A percentile compares a stretch with the other conserved stretches of the same genome.
Evolutionary conservation across 1,139 yeast genomes (phyloP).

Genomic region (Suhomyces bokatorum): DNA sequence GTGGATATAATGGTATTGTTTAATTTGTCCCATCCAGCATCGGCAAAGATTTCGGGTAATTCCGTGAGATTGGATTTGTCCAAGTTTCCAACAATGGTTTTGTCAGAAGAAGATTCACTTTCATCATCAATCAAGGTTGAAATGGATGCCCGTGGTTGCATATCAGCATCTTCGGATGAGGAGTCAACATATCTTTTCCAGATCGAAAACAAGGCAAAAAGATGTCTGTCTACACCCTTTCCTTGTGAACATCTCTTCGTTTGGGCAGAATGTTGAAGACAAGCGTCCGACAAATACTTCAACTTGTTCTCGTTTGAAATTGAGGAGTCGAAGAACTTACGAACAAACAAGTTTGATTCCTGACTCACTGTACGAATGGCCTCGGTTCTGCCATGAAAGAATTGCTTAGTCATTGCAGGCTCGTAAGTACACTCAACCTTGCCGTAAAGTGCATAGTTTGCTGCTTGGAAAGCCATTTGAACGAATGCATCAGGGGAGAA

Average conservation of each 20-base stretch:
- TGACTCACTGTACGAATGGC: conserved; percentile 83
- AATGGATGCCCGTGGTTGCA: conserved; percentile 16
- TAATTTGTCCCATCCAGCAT: conserved; percentile 65
- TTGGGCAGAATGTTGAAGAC: conserved; percentile 64
- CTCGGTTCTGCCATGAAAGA: conserved; percentile 89
- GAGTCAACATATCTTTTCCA: conserved; percentile 72
- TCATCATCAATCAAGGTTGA: conserved; percentile 22
- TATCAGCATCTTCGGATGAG: conserved; percentile 8
- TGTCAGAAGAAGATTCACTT: conserved; percentile 20
- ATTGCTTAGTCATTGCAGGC: conserved; percentile 92
- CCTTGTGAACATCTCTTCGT: conserved; percentile 74
- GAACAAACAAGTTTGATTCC: conserved; percentile 78
- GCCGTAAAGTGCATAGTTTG: conserved; percentile 89
- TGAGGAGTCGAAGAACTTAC: conserved; percentile 75
- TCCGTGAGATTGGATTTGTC: conserved; percentile 23
- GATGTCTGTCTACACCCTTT: conserved; percentile 85
- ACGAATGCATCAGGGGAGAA: conserved; percentile 93
- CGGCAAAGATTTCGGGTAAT: conserved; percentile 61
- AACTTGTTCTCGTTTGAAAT: conserved; percentile 63
- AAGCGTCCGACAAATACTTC: conserved; percentile 62
- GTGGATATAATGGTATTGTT: conserved; percentile 54
- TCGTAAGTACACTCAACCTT: conserved; percentile 92
- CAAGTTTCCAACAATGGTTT: conserved; percentile 20
- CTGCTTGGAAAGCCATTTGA: conserved; percentile 93
- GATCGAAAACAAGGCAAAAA: conserved; percentile 82